Conservation (phyloP, 371 early-diverging fungal genomes). For the Nematocida parisii region DNA sequence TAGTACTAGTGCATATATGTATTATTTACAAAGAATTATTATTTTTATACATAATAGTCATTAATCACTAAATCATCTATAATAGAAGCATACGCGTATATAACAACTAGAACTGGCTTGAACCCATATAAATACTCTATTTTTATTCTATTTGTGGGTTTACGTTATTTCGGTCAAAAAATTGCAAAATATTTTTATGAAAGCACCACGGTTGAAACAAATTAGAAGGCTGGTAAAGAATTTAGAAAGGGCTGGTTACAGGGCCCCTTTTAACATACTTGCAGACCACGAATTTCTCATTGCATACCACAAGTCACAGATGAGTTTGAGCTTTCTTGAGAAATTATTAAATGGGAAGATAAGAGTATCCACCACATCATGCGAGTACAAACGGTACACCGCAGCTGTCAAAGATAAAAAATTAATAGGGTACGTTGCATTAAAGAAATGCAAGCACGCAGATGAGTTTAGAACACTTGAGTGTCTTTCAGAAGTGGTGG, state of each 20-base stretch:
- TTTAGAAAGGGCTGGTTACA: constrained; percentile 20
- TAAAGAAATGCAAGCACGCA: constrained; percentile 46
- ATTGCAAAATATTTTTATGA: constrained; percentile 24
- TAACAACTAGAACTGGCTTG: too few relatives aligned
- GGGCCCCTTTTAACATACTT: constrained; percentile 43
- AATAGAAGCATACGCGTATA: too few relatives aligned
- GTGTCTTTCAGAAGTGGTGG: constrained; percentile 17
- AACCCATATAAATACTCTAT: too few relatives aligned
- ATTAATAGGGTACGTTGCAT: constrained; percentile 30
- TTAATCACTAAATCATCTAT: not conserved
- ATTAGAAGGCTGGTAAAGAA: constrained; percentile 36
- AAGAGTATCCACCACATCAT: constrained; percentile 22
- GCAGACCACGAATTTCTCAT: constrained; percentile 49
- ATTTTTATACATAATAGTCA: too few relatives aligned
- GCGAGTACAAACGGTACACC: constrained; percentile 45
- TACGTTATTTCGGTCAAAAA: too few relatives aligned
- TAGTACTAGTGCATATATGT: too few relatives aligned
- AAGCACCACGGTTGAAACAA: constrained; percentile 40
- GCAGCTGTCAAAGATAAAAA: constrained; percentile 5
- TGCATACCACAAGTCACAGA: constrained; percentile 31
- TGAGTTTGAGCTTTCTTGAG: constrained; percentile 17
- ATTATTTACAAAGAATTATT: too few relatives aligned
- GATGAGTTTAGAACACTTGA: constrained; percentile 9
- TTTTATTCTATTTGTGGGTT: too few relatives aligned
- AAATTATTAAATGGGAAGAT: constrained; percentile 42